Percentiles rank a stretch among this genome's conserved stretches.
Evolutionary conservation across 2,329 filamentous ascomycete species (phyloP).

Genomic region (Colletotrichum liriopes): DNA sequence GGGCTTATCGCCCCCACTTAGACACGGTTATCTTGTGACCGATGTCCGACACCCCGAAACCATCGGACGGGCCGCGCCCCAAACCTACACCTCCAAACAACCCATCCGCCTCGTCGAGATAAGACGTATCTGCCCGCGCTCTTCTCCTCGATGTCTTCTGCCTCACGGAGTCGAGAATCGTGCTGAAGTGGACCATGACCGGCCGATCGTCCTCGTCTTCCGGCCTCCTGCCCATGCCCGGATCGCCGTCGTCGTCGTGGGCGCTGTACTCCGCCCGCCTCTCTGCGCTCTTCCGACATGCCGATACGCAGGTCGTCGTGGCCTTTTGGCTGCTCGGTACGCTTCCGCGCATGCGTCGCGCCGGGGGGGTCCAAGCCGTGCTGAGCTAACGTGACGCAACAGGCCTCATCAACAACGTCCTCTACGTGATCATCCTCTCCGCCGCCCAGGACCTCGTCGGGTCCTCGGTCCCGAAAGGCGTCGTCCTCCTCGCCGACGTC

Average conservation of each 20-base stretch:
- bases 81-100: constrained; percentile 1
- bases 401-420: constrained; percentile 96
- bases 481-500: constrained; percentile 94
- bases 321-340: constrained; percentile 96
- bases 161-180: constrained; percentile 4
- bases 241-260: constrained; percentile 78
- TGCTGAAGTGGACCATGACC: constrained; percentile 50
- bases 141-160: constrained; percentile 26
- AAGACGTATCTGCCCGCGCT: constrained; percentile 3
- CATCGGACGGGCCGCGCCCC: background rate
- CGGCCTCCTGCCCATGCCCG: constrained; percentile 70
- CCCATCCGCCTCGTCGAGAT: background rate
- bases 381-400: constrained; percentile 33
- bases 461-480: constrained; percentile 88
- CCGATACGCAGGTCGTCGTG: constrained; percentile 79
- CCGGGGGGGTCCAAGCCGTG: background rate
- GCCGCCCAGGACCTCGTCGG: constrained; percentile 96
- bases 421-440: constrained; percentile 97
- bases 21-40: constrained; percentile 39
- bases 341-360: background rate
- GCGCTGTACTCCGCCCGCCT: constrained; percentile 79
- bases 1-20: constrained; percentile 1
- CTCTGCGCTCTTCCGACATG: constrained; percentile 73
- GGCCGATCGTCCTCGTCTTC: constrained; percentile 59
- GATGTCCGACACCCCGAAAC: constrained; percentile 24